A percentile compares a stretch with the other conserved stretches of the same genome.
Conservation (phyloP, 2,329 filamentous ascomycete species). For the Myriosclerotinia scirpicola region DNA sequence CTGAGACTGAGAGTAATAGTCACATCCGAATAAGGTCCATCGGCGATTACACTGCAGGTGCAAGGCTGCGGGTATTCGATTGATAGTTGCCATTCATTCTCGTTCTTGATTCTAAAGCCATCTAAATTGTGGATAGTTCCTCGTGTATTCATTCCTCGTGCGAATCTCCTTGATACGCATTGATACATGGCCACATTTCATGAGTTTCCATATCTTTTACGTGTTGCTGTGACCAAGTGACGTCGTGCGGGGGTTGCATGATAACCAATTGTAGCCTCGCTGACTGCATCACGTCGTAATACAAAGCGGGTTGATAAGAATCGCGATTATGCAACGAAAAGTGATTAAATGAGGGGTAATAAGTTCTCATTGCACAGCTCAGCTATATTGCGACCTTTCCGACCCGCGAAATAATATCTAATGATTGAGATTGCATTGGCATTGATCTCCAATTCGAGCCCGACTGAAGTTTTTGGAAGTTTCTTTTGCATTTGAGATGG, state of each 20-base stretch:
- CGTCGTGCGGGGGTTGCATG: background rate
- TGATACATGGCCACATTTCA: background rate
- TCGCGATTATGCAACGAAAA: background rate
- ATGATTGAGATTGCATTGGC: background rate
- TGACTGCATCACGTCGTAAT: background rate
- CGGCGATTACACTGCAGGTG: no score
- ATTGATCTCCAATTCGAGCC: background rate
- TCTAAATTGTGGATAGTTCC: no score
- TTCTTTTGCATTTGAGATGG: background rate
- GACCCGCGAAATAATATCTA: background rate
- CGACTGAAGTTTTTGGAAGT: no score
- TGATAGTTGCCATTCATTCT: no score
- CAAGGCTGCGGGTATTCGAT: no score
- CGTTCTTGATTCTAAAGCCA: no score
- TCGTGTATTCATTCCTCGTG: no score
- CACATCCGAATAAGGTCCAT: no score
- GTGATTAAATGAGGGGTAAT: background rate
- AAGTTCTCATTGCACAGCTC: background rate
- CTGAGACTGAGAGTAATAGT: no score
- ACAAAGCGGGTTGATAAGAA: background rate
- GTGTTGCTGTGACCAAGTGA: background rate
- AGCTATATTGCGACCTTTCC: background rate
- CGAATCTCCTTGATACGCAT: no score
- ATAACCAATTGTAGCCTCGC: background rate
- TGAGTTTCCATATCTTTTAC: background rate